phyloP scores from a whole-genome alignment of 768 basidiomycete genomes.

The Lentinula sp. region DNA sequence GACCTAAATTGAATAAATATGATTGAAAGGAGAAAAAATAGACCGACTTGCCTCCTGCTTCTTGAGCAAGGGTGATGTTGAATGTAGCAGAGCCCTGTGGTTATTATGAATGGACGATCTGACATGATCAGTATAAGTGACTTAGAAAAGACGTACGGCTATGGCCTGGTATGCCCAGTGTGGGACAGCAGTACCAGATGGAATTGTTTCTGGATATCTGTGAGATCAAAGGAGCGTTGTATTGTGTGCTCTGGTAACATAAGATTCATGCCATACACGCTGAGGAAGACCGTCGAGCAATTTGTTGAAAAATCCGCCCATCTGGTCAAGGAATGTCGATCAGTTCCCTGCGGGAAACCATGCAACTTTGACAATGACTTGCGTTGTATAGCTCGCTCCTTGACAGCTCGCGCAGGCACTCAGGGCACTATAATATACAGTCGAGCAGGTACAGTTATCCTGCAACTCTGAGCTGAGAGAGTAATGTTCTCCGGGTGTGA shows the following conservation, averaged over 20 bases:
- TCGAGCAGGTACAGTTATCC: not conserved
- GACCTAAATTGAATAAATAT: not conserved
- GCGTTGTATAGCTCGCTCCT: not conserved
- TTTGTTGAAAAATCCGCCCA: not conserved
- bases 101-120: not conserved
- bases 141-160: not conserved
- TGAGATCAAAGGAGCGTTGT: not conserved
- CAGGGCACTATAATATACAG: not conserved
- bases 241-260: not conserved
- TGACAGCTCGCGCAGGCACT: conserved; percentile 1
- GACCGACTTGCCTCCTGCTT: not conserved
- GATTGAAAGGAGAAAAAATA: not conserved
- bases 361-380: not conserved
- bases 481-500: not conserved
- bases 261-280: not conserved
- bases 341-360: not conserved
- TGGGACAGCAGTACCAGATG: not conserved
- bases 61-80: not conserved
- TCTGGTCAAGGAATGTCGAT: not conserved
- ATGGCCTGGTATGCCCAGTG: not conserved
- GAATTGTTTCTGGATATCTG: not conserved
- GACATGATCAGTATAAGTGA: not conserved
- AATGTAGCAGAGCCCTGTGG: not conserved
- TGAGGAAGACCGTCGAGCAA: not conserved
- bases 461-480: not conserved